Conservation (phyloP, 768 basidiomycete genomes). For the Termitomyces sp. region DNA sequence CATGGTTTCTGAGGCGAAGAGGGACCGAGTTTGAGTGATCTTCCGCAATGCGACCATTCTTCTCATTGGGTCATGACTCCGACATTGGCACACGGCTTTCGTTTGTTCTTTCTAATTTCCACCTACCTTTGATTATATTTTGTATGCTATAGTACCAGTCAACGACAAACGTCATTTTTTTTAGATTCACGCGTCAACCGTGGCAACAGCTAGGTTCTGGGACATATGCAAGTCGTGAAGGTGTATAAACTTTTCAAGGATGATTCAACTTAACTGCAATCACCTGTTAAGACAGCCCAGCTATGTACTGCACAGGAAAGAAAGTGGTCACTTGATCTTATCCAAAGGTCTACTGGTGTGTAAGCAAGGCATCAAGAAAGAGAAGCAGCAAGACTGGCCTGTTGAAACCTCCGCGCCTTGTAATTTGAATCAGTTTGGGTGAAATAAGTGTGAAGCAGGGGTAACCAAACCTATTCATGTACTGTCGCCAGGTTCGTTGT, state of each 20-base stretch:
- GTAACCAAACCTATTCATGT: conserved; percentile 85
- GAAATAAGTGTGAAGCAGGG: neutral
- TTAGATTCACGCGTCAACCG: conserved; percentile 1
- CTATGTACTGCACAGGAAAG: neutral
- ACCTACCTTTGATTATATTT: conserved; percentile 20
- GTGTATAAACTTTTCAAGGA: conserved; percentile 4
- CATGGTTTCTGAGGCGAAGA: conserved; percentile 69
- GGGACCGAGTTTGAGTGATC: conserved; percentile 4
- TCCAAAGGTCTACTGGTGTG: conserved; percentile 69
- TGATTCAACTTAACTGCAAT: conserved; percentile 14
- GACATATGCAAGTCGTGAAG: conserved; percentile 12
- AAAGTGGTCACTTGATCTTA: conserved; percentile 79
- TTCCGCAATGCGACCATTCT: conserved; percentile 3
- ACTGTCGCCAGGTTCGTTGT: conserved; percentile 91
- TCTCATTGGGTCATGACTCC: neutral
- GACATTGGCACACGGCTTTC: neutral
- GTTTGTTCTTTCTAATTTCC: conserved; percentile 12
- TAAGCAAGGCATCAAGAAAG: conserved; percentile 9
- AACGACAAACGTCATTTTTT: conserved; percentile 8
- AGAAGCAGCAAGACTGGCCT: conserved; percentile 36
- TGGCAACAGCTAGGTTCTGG: conserved; percentile 5
- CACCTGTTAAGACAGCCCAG: neutral
- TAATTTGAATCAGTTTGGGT: conserved; percentile 8
- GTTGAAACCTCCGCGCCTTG: conserved; percentile 82
- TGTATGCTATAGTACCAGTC: conserved; percentile 23